Evolutionary conservation across 768 basidiomycete species (phyloP), one percentile per base, ranked within the genome.

Genomic region (Pleurotus citrinopileatus): DNA sequence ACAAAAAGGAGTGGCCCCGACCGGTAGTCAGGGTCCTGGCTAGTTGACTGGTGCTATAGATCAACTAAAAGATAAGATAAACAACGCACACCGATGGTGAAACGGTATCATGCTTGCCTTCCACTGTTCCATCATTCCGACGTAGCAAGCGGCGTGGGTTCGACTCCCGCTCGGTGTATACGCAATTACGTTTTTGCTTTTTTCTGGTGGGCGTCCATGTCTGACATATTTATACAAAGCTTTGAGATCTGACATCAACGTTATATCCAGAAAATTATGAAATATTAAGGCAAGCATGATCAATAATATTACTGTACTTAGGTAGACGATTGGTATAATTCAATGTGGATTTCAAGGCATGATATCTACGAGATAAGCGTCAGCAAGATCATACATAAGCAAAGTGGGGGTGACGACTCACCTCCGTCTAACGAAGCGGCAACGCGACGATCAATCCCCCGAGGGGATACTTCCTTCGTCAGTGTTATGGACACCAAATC

Each of bases 101-200:
- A n/a, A n/a, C n/a, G n/a, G n/a, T n/a, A n/a, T n/a, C 45, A 47
- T 47, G 45, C 45, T 47, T 47, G 45, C 45, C 45, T 47, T 47
- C 45, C 45, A 46, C 25, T 12, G 12, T 5, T 26, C 13, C 12
- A n/a, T 26, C 2, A 25, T 45, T 2, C n/a, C n/a, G 15, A 27
- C 3, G 25, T 9, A 47, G 45, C 45, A 47, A 47, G 45, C 45
- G 45, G 45, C 45, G 45, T 28, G 45, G 45, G 45, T 47, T 47
- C 45, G 45, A 47, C 45, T 47, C 45, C 45, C 45, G 45, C 45
- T 47, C 45, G 45, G 45, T 47, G 45, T 47, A 47, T 20, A n/a
- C n/a, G n/a, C n/a, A n/a, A n/a, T n/a, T n/a, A n/a, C n/a, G n/a
- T n/a, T n/a, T n/a, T n/a, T n/a, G n/a, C n/a, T n/a, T n/a, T n/a